Percentiles rank a stretch among this genome's conserved stretches.
Conservation (phyloP, 345 rosid species). For the Salix koriyanagi region DNA sequence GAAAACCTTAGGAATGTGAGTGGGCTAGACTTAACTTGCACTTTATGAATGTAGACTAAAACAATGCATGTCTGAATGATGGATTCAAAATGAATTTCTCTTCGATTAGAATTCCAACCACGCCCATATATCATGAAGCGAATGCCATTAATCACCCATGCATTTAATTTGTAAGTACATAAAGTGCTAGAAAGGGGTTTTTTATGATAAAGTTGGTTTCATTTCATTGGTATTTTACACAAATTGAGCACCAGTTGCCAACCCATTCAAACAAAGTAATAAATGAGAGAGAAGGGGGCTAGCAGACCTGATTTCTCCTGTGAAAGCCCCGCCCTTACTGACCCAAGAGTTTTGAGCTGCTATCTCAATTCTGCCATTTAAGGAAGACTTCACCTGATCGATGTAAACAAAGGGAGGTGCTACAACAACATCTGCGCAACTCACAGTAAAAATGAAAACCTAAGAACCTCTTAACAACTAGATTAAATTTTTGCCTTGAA, state of each 20-base stretch:
- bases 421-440: conserved; percentile 77
- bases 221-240: background rate
- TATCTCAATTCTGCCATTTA: conserved; percentile 69
- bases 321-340: conserved; percentile 96
- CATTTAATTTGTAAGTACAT: background rate
- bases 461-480: background rate
- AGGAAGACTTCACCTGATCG: conserved; percentile 65
- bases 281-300: conserved; percentile 1
- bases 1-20: background rate
- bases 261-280: background rate
- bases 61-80: background rate
- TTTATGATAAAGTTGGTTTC: background rate
- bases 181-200: background rate
- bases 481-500: background rate
- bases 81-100: background rate
- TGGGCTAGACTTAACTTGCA: background rate
- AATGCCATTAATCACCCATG: background rate
- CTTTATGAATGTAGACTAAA: background rate
- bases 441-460: conserved; percentile 4
- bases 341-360: conserved; percentile 97
- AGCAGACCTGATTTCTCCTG: conserved; percentile 93
- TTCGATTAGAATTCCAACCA: background rate
- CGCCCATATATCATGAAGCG: background rate
- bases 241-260: background rate
- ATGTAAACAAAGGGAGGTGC: conserved; percentile 96